Evolutionary conservation across 192 early-diverging fungal species (phyloP).

Genomic region (Coemansia sp.): DNA sequence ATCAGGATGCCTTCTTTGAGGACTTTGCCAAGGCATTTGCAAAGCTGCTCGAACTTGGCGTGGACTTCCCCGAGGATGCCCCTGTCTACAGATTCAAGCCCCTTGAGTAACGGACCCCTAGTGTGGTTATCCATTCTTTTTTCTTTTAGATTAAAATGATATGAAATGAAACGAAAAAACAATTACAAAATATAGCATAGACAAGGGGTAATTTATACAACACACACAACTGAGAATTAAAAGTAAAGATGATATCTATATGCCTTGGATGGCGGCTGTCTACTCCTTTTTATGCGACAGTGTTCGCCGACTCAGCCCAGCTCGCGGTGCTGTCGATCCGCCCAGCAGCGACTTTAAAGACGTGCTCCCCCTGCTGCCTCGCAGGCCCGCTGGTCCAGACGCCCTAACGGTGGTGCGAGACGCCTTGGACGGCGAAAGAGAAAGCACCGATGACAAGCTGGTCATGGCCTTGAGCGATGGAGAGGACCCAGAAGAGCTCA

Average conservation of each 20-base stretch:
- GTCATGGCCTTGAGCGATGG: constrained; percentile 12
- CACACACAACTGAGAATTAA: too few species aligned
- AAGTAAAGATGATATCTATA: too few species aligned
- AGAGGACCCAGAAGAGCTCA: constrained; percentile 17
- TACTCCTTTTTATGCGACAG: constrained; percentile 13
- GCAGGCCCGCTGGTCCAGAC: not conserved
- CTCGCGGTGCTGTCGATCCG: constrained; percentile 32
- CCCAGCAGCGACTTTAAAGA: constrained; percentile 31
- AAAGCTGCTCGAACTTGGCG: constrained; percentile 88
- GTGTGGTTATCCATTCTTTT: not conserved
- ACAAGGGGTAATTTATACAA: not conserved
- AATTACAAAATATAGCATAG: not conserved
- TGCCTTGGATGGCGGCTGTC: too few species aligned
- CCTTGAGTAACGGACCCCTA: constrained; percentile 20
- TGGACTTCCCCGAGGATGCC: constrained; percentile 64
- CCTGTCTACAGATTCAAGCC: constrained; percentile 67
- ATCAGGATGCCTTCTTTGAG: constrained; percentile 79
- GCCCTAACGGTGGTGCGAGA: not conserved
- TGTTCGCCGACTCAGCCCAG: constrained; percentile 29
- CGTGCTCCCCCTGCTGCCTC: constrained; percentile 5
- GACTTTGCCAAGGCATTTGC: constrained; percentile 84
- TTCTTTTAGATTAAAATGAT: too few species aligned
- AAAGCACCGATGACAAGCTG: constrained; percentile 8
- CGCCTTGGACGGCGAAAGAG: constrained; percentile 8
- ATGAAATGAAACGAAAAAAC: too few species aligned